Evolutionary conservation across 2,329 filamentous ascomycete species (phyloP), one percentile per base, ranked within the genome.

Genomic region (Amauroascus verrucosus): DNA sequence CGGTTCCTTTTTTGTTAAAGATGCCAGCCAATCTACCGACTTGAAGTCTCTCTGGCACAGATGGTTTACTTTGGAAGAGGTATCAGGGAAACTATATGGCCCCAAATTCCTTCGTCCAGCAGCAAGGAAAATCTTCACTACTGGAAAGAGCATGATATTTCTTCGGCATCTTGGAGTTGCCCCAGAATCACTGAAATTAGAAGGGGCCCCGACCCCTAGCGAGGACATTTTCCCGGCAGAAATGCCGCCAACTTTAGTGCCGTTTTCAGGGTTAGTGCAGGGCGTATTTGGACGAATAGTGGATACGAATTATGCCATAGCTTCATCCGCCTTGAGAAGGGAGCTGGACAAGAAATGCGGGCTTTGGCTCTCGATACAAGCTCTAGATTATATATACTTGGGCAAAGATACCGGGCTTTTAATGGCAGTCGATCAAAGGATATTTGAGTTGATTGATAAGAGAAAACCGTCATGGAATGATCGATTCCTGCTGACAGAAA

Each of bases 71-170:
- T 72, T 96, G 13, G 80, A 82, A 0, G 67, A 76, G 2, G 73
- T 81, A 3, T 48, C 59, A 40, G 81, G 83, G 14, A 70, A 71
- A 1, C 67, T 89, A 1, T 81, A 85, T 60, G 83, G 84, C 0
- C 90, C 91, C 0, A 76, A 72, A 2, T 96, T 95, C 59, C 75
- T 96, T 3, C 80, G 83, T 37, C 77, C 83, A 1, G 79, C 83
- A 1, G 81, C 81, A 0, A 71, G 74, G 22, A 85, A 83, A 57
- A 88, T 96, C 35, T 91, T 95, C 62, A 88, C 84, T 1, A 84
- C 88, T 1, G 91, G 91, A 0, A 96, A 96, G 68, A 94, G 85
- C 61, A 83, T 93, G 53, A 81, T 93, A 1, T 85, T 96, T 43
- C 71, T 96, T n/a, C 84, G 83, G 56, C 79, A 84, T 46, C 74